Evolutionary conservation across 2,329 filamentous ascomycete genomes (phyloP), one percentile per base, ranked within the genome.

Genomic region (Phaeosphaeria sp.): DNA sequence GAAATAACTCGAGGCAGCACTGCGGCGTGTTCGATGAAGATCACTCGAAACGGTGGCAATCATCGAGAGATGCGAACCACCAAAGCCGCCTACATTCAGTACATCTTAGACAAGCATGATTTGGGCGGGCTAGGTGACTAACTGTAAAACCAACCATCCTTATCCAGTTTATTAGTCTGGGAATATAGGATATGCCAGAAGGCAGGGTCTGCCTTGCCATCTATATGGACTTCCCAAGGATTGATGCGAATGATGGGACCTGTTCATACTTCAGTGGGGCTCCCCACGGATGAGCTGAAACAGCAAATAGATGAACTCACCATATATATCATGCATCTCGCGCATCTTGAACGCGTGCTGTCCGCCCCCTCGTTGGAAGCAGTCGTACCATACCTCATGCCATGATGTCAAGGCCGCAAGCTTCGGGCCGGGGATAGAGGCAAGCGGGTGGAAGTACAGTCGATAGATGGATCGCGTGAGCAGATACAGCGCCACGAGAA

Each of bases 391-490:
- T 7, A 43, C 3, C 40, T 43, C 50, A 15, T 61, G 57, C 4
- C 55, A 48, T 6, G 52, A 45, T 6, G 63, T 61, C 30, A 47
- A 51, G 33, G 63, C 63, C 9, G 63, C 63, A 17, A 64, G 46
- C 36, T 55, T 64, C 1, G 61, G 61, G 8, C 61, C 61, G 3
- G 61, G 61, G 36, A 64, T 52, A 2, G 25, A 24, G 6, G 56
- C 49, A 2, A 64, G 52, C 45, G 59, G 59, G 21, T 64, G 61
- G 25, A 64, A 58, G 27, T 39, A 59, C 11, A 64, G 50, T 17
- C 59, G 55, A 20, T 61, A 61, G 6, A 61, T 27, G 22, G 27
- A 46, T 36, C 52, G 55, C 17, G 49, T 39, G 21, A 58, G 11
- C 6, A 59, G 6, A 36, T 7, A 13, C 30, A 36, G 30, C 6